Base-by-base conservation (phyloP, 352 stramenopile species). In the Globisporangium polare region DNA sequence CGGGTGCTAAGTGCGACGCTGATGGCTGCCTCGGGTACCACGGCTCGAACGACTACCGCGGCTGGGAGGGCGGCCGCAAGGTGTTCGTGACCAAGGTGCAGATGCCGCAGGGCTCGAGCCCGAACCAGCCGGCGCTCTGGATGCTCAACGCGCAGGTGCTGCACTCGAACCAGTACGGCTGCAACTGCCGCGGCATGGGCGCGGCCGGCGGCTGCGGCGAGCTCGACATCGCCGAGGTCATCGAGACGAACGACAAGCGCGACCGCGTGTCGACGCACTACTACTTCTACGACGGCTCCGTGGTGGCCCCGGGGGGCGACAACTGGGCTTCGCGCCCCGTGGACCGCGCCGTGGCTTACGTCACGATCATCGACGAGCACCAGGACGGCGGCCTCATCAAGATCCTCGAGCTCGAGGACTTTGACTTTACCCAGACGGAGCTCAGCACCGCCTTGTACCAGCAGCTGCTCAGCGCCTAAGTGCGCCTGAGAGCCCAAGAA, bases 121-220 rank as follows among this genome's bases (percentile, higher is more conserved):
- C 74, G 0, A 82, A 89, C 74, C 71, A 75, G 27, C 82, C 79
- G 6, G 82, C 77, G 9, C 84, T 91, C 61, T 91, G 82, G 82
- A 84, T 89, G 69, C 73, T 91, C 13, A 89, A 89, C 62, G 78
- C 79, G 22, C 82, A 89, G 71, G 72, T 89, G 17, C 54, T 91
- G 2, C 79, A 75, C 51, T 73, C 75, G 7, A 81, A 75, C 67
- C 81, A 91, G 69, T 91, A 91, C 62, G 69, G 73, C 47, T 89
- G 82, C 76, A 91, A 89, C 68, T 91, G 82, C 73, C 82, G 82
- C 54, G 74, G 77, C 42, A 72, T 71, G 17, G 78, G 77, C 0
- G 59, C 65, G 2, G 67, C 68, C 12, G 82, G 82, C 54, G 82
- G 80, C 63, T 91, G 82, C 58, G 82, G 82, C 59, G 82, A 91